phyloP scores from a whole-genome alignment of 2,329 filamentous ascomycete genomes.

The Arthrobotrys conoides region DNA sequence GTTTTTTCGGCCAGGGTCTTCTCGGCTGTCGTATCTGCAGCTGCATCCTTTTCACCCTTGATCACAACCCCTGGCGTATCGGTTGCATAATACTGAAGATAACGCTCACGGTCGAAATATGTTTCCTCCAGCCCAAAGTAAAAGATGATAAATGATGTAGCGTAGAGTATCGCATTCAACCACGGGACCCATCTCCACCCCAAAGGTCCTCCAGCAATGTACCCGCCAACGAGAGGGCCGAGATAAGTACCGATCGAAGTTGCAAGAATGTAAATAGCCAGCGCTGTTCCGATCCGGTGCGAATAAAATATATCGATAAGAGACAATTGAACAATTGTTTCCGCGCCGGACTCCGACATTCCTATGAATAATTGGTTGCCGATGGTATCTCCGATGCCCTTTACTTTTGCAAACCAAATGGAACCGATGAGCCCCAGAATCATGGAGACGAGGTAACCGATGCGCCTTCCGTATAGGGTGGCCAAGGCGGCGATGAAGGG shows the following conservation, averaged over 20 bases:
- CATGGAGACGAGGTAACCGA: constrained; percentile 72
- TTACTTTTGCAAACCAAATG: constrained; percentile 71
- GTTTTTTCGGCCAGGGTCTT: constrained; percentile 37
- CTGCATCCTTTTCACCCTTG: constrained; percentile 55
- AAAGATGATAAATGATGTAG: constrained; percentile 69
- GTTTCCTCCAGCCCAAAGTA: constrained; percentile 73
- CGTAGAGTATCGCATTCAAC: constrained; percentile 71
- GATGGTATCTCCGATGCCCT: constrained; percentile 69
- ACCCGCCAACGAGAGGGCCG: constrained; percentile 72
- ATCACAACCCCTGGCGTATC: constrained; percentile 59
- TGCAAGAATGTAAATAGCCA: constrained; percentile 73
- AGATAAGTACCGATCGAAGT: constrained; percentile 73
- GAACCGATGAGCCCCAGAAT: constrained; percentile 70
- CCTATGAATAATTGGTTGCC: constrained; percentile 74
- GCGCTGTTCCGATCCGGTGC: constrained; percentile 72
- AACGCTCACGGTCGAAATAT: constrained; percentile 68
- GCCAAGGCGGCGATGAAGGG: constrained; percentile 72
- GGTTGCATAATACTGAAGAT: constrained; percentile 65
- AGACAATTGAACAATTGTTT: constrained; percentile 73
- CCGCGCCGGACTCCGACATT: constrained; percentile 73
- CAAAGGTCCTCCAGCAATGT: constrained; percentile 69
- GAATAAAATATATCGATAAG: constrained; percentile 74
- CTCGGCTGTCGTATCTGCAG: constrained; percentile 4
- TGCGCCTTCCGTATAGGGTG: constrained; percentile 72
- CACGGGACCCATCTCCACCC: constrained; percentile 74